Conservation (phyloP, 2,329 filamentous ascomycete genomes). For the Pestalotiopsis sp. region DNA sequence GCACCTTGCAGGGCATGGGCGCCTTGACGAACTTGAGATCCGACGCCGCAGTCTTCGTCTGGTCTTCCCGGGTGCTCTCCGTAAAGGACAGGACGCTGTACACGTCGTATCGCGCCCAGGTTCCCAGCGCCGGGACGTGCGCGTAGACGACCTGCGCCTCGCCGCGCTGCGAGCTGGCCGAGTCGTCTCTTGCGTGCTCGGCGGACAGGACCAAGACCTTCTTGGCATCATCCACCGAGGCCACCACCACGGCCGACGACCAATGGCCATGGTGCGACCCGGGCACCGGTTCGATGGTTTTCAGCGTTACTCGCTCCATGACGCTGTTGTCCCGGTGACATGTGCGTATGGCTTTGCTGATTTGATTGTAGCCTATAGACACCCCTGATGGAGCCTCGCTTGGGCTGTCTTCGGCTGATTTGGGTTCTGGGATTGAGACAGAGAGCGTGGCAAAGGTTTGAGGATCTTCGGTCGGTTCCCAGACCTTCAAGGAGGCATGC, state of each 20-base stretch:
- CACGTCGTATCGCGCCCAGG: background rate
- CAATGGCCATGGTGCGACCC: background rate
- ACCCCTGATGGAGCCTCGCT: background rate
- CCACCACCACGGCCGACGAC: background rate
- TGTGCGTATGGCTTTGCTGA: background rate
- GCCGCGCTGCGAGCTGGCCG: background rate
- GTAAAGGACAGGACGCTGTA: background rate
- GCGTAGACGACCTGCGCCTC: background rate
- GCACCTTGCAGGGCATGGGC: constrained; percentile 39
- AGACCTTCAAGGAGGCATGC: background rate
- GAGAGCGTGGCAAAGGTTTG: background rate
- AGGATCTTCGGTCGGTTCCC: background rate
- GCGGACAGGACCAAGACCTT: background rate
- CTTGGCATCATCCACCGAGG: background rate
- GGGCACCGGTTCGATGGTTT: background rate
- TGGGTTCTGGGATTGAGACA: background rate
- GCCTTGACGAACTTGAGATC: constrained; percentile 15
- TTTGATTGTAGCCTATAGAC: background rate
- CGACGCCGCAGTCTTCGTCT: background rate
- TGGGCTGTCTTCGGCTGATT: background rate
- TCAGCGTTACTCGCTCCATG: background rate
- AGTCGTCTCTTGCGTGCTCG: background rate
- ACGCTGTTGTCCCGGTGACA: background rate
- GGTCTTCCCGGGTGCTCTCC: background rate
- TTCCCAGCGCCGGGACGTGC: background rate